Percentiles rank a stretch among this genome's conserved stretches.
These are phyloP conservation scores for Flueggea neowawraea DNA, from an alignment of 441 rosid genomes.

Conservation along the genomic window DNA sequence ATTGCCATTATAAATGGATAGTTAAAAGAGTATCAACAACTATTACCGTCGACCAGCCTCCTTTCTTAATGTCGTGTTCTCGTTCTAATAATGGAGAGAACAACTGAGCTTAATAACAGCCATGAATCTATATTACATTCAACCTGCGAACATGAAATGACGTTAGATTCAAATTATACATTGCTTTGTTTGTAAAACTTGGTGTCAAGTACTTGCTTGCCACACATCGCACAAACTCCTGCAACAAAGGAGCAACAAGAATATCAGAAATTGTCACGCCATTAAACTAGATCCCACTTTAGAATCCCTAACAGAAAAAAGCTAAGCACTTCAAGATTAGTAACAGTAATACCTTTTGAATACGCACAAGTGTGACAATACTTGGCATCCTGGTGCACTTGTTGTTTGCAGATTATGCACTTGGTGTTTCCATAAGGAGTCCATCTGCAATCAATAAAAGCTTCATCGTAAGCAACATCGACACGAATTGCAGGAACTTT, in stretches of 20 bases:
- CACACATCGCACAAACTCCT: constrained; percentile 98
- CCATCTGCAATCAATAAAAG: constrained; percentile 51
- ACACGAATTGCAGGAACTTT: neutral
- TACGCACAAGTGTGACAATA: constrained; percentile 98
- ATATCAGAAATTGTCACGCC: neutral
- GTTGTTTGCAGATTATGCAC: constrained; percentile 96
- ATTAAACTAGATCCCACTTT: no score
- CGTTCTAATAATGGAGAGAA: neutral
- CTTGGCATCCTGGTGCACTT: constrained; percentile 91
- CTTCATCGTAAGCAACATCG: neutral
- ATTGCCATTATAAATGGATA: no score
- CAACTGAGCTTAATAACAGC: neutral
- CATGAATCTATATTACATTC: neutral
- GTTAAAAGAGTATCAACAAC: no score
- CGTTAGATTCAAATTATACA: constrained; percentile 31
- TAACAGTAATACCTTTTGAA: constrained; percentile 56
- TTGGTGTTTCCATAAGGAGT: constrained; percentile 85
- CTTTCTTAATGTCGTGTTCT: constrained; percentile 2
- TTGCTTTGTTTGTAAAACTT: constrained; percentile 97
- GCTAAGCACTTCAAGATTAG: neutral
- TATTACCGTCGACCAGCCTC: neutral
- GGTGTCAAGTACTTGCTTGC: constrained; percentile 96
- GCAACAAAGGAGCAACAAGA: constrained; percentile 16
- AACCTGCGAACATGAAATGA: neutral
- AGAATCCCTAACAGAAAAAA: no score